Conservation (phyloP, 116 monocot genomes). For the Phalaenopsis hybrid region DNA sequence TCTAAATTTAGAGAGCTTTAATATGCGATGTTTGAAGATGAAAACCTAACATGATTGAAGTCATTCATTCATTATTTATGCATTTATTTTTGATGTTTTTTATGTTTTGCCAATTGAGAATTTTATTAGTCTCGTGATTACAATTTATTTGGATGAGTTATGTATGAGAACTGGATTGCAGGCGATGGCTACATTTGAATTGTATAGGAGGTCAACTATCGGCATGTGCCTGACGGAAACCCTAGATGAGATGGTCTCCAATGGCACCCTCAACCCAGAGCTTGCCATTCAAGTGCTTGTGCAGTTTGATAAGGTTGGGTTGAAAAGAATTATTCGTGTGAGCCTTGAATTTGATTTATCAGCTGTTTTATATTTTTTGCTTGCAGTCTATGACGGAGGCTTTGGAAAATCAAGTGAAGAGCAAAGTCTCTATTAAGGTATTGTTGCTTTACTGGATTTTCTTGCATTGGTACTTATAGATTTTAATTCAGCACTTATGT, state of each 20-base stretch:
- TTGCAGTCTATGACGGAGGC: constrained; percentile 76
- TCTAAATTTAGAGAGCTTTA: not conserved
- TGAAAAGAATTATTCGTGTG: no score
- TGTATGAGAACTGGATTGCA: constrained; percentile 3
- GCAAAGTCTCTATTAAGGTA: constrained; percentile 79
- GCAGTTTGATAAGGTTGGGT: no score
- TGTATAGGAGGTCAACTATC: constrained; percentile 72
- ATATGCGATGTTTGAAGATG: not conserved
- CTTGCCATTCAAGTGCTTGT: no score
- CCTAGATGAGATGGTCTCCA: no score
- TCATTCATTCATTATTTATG: not conserved
- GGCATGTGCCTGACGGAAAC: constrained; percentile 86
- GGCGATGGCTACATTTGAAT: constrained; percentile 74
- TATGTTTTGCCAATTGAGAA: not conserved
- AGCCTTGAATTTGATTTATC: not conserved
- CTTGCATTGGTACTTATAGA: not conserved
- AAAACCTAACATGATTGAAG: not conserved
- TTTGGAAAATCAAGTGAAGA: constrained; percentile 71
- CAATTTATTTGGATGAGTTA: not conserved
- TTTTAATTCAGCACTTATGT: not conserved
- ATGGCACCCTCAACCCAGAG: no score
- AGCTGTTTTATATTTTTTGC: not conserved
- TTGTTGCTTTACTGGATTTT: not conserved
- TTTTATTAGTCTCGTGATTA: not conserved
- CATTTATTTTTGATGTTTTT: no score